Conservation (phyloP, 805 yeast species). For the Alloascoidea hylecoeti region DNA sequence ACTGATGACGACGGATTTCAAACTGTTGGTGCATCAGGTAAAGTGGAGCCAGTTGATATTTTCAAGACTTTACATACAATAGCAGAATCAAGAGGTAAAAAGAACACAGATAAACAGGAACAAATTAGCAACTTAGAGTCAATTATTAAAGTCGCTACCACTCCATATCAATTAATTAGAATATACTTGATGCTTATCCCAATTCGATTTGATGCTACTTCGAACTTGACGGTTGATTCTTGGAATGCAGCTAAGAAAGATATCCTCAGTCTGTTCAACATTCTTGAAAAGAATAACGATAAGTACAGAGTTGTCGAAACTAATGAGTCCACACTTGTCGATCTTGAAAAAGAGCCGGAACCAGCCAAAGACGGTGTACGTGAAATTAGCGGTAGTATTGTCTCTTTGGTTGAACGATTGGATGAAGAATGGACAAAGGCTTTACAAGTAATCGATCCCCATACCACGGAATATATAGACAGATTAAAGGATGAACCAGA, state of each 20-base stretch:
- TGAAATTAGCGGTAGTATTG: slow-evolving; percentile 70
- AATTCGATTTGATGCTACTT: slow-evolving; percentile 69
- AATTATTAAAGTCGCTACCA: slow-evolving; percentile 30
- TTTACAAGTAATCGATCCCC: slow-evolving; percentile 83
- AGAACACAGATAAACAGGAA: slow-evolving; percentile 72
- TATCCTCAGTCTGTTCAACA: slow-evolving; percentile 42
- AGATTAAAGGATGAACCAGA: slow-evolving; percentile 78
- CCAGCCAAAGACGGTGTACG: slow-evolving; percentile 45
- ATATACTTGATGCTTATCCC: slow-evolving; percentile 76
- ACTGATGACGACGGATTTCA: slow-evolving; percentile 20
- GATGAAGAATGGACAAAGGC: slow-evolving; percentile 90
- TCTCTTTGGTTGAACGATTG: slow-evolving; percentile 80
- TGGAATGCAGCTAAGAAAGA: slow-evolving; percentile 67
- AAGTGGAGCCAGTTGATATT: slow-evolving; percentile 28
- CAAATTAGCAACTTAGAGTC: slow-evolving; percentile 63
- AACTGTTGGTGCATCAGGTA: slow-evolving; percentile 24
- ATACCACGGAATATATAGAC: slow-evolving; percentile 83
- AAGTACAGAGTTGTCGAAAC: slow-evolving; percentile 62
- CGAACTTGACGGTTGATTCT: slow-evolving; percentile 47
- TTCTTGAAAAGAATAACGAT: slow-evolving; percentile 47
- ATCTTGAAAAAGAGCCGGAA: slow-evolving; percentile 45
- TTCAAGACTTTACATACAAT: slow-evolving; percentile 63
- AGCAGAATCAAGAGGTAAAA: slow-evolving; percentile 89
- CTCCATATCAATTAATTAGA: slow-evolving; percentile 64
- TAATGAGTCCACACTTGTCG: slow-evolving; percentile 64